Evolutionary conservation across 306 rosid genomes (phyloP).

Genomic region (Crataegus laevigata): DNA sequence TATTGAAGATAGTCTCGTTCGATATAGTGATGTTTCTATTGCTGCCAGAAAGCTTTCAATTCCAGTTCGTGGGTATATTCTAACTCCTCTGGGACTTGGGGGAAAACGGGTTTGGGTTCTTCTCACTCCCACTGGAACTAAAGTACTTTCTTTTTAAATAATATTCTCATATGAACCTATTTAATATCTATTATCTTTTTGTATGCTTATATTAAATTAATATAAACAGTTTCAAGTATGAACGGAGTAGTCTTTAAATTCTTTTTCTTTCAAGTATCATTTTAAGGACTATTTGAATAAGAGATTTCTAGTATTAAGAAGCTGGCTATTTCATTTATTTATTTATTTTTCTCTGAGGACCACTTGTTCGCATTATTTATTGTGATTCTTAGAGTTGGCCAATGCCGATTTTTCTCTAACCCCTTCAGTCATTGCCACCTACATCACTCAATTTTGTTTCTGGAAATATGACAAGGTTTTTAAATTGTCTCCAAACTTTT

Average conservation of each 20-base stretch:
- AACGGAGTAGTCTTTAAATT: too few species aligned
- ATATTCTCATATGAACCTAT: too few species aligned
- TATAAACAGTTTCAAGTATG: background rate
- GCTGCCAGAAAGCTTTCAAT: conserved; percentile 66
- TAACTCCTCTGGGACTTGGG: background rate
- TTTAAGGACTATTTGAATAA: background rate
- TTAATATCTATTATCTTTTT: too few species aligned
- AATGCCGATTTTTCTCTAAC: background rate
- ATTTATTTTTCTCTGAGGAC: background rate
- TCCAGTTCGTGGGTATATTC: conserved; percentile 82
- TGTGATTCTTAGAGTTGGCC: background rate
- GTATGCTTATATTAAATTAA: too few species aligned
- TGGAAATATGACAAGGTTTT: too few species aligned
- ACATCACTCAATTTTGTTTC: too few species aligned
- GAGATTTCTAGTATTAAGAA: background rate
- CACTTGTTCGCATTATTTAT: background rate
- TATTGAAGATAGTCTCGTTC: conserved; percentile 67
- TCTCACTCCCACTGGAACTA: background rate
- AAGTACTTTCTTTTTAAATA: background rate
- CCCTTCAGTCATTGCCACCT: background rate
- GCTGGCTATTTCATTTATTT: background rate
- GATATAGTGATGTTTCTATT: conserved; percentile 51
- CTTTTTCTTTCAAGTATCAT: background rate
- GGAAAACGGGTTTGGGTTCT: background rate
- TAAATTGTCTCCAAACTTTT: too few species aligned